These are phyloP conservation scores for Chaetomium sp. DNA, from an alignment of 2,329 filamentous ascomycete species.

Conservation along the genomic window DNA sequence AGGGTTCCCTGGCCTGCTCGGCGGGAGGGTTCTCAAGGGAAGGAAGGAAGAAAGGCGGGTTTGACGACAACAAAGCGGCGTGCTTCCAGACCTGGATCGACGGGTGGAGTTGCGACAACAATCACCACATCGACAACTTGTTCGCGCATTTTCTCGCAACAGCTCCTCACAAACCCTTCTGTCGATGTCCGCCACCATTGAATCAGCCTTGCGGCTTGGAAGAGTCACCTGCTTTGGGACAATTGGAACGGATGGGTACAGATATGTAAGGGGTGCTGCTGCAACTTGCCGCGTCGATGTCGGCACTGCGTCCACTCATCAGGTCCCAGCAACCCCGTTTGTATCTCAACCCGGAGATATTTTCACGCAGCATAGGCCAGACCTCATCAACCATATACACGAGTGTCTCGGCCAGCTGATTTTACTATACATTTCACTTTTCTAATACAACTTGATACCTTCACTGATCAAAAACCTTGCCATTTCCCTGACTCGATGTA, in stretches of 20 bases:
- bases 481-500: not conserved
- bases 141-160: slow-evolving; percentile 2
- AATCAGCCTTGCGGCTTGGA: not conserved
- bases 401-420: slow-evolving; percentile 7
- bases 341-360: slow-evolving; percentile 5
- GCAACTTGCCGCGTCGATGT: slow-evolving; percentile 1
- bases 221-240: not conserved
- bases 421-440: slow-evolving; percentile 13
- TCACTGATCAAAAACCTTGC: not conserved
- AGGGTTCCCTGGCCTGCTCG: slow-evolving; percentile 9
- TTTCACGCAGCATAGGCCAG: slow-evolving; percentile 6
- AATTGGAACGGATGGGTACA: not conserved
- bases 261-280: not conserved
- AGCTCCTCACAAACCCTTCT: not conserved
- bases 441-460: slow-evolving; percentile 21
- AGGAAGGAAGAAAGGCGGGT: not conserved
- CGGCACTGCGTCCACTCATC: slow-evolving; percentile 1
- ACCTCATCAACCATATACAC: slow-evolving; percentile 4
- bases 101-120: slow-evolving; percentile 10
- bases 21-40: slow-evolving; percentile 8
- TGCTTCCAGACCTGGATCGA: slow-evolving; percentile 4
- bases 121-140: slow-evolving; percentile 7
- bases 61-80: slow-evolving; percentile 2
- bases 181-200: no score
- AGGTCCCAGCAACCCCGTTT: not conserved